These are phyloP conservation scores for Blastobotrys capitulatus DNA, from an alignment of 1,139 yeast genomes.

Conservation along the genomic window DNA sequence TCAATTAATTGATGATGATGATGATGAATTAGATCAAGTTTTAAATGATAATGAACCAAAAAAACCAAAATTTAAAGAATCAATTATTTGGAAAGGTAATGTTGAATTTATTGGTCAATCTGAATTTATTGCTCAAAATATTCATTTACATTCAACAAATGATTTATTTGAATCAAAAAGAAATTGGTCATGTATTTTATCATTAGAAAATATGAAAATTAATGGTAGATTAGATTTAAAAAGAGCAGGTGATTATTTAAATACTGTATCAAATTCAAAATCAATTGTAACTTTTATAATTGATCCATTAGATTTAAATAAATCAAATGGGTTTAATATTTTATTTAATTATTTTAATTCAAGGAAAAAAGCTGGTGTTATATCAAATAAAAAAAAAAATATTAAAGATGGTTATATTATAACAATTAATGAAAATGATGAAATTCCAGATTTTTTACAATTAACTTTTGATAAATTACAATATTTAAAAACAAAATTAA, in stretches of 20 bases:
- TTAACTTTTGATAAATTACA: conserved; percentile 17
- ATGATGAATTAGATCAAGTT: conserved; percentile 34
- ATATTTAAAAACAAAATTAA: conserved; percentile 9
- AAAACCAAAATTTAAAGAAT: background rate
- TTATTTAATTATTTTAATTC: conserved; percentile 49
- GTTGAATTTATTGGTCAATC: conserved; percentile 53
- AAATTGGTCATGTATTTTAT: conserved; percentile 31
- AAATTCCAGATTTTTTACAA: conserved; percentile 27
- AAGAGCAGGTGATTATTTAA: conserved; percentile 54
- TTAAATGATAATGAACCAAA: conserved; percentile 27
- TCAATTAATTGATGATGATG: conserved; percentile 2
- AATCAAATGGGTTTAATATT: conserved; percentile 35
- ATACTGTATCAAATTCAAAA: conserved; percentile 44
- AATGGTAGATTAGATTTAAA: conserved; percentile 58
- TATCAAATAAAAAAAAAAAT: conserved; percentile 41
- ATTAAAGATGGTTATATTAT: conserved; percentile 66
- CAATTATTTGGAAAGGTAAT: conserved; percentile 49
- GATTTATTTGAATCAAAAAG: conserved; percentile 18
- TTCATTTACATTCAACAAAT: conserved; percentile 41
- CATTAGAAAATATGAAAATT: conserved; percentile 40
- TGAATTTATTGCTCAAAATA: conserved; percentile 42
- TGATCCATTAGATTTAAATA: conserved; percentile 23
- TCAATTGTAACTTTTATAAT: conserved; percentile 44
- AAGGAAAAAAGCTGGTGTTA: conserved; percentile 56
- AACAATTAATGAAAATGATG: conserved; percentile 34